Evolutionary conservation across 306 rosid species (phyloP), one percentile per base, ranked within the genome.

Genomic region (Lotus japonicus): DNA sequence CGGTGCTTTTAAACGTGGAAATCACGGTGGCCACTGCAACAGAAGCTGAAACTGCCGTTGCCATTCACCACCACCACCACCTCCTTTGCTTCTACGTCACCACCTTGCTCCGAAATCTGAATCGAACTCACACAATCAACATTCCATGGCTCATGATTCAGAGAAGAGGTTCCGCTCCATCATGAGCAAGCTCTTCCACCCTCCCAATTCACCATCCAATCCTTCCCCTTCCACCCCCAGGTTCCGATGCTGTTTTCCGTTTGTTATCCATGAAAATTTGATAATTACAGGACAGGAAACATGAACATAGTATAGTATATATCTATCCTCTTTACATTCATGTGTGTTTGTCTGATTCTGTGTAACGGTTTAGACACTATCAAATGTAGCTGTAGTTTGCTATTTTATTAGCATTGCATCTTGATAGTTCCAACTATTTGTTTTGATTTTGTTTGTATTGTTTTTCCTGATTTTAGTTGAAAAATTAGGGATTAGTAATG

Each of bases 161-260:
- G 97, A 88, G 86, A 88, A 85, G 79, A 84, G 87, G 71, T 81
- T 94, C 68, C 85, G 79, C 75, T 73, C 95, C 44, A 77, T 90
- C 70, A 88, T 94, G 96, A 89, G 90, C 82, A 94, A 80, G 84
- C 95, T 94, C 51, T 90, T 82, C 52, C 85, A 81, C 62, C 66
- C 91, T 64, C 81, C 94, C 57, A 76, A 26, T 26, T 68, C 88
- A 38, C 6, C 61, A 5, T 80, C 88, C 1, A 55, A 17, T 46
- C 69, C 85, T 58, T 82, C 95, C 75, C 77, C 86, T 44, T 79
- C 88, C 78, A 83, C 86, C 41, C 74, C 89, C 81, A 85, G 98
- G 97, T 92, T 64, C 62, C 49, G n/a, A n/a, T n/a, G n/a, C 8
- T 10, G 44, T 44, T 44, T 6, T 46, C 11, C 16, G 12, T 44